phyloP scores from a whole-genome alignment of 2,329 filamentous ascomycete species.

The Aschersonia sp. region DNA sequence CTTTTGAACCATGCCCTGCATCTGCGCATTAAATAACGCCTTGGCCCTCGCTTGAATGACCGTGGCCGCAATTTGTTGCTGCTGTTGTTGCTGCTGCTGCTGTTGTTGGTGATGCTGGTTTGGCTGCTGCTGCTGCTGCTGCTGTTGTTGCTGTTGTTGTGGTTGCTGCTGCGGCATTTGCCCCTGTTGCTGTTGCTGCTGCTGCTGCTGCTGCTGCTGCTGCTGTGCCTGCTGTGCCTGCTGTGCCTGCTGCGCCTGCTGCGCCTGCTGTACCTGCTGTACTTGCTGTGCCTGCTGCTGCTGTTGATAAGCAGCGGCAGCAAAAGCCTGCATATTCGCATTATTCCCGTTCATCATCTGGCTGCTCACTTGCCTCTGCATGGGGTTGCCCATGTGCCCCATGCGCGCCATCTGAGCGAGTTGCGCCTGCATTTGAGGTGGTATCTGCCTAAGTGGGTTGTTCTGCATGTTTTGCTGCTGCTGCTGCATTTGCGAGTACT shows the following conservation, averaged over 20 bases:
- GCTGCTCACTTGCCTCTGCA: slow-evolving; percentile 20
- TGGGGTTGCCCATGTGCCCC: slow-evolving; percentile 21
- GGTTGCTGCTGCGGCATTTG: too few species aligned
- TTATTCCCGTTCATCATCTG: slow-evolving; percentile 27
- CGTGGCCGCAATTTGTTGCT: too few species aligned
- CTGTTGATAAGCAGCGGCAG: slow-evolving; percentile 20
- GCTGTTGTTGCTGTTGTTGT: too few species aligned
- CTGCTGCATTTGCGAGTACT: slow-evolving; percentile 23
- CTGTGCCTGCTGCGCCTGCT: slow-evolving; percentile 20
- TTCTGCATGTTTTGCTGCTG: slow-evolving; percentile 18
- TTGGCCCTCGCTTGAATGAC: too few species aligned
- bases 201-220: slow-evolving; percentile 12
- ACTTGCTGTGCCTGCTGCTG: slow-evolving; percentile 16
- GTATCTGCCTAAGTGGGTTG: slow-evolving; percentile 18
- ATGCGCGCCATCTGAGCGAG: slow-evolving; percentile 23
- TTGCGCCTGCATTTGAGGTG: slow-evolving; percentile 23
- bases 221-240: slow-evolving; percentile 17
- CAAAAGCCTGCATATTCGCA: slow-evolving; percentile 23
- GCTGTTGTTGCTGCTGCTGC: too few species aligned
- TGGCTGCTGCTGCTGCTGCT: too few species aligned
- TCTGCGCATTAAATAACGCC: too few species aligned
- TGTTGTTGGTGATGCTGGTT: too few species aligned
- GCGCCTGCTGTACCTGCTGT: slow-evolving; percentile 1
- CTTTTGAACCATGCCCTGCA: too few species aligned
- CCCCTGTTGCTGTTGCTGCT: too few species aligned